These are phyloP conservation scores for Pseudognaphalium luteoalbum DNA, from an alignment of 129 eudicot genomes.

Conservation along the genomic window DNA sequence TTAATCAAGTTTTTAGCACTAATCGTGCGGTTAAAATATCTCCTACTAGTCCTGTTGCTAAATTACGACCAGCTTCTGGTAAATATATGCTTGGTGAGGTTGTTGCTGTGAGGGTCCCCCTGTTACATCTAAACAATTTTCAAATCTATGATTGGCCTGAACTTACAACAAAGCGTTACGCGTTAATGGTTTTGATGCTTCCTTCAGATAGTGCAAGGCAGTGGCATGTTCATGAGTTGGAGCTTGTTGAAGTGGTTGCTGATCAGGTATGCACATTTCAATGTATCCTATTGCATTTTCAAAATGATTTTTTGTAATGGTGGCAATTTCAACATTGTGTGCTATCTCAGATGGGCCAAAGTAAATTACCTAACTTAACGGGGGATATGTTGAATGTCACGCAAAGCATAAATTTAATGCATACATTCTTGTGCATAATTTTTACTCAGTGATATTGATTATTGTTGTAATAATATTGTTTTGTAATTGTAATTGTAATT, in stretches of 20 bases:
- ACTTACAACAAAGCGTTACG: constrained; percentile 81
- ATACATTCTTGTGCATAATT: background rate
- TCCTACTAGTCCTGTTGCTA: constrained; percentile 87
- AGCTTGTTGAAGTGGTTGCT: constrained; percentile 98
- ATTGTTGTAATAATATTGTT: background rate
- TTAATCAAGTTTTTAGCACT: constrained; percentile 82
- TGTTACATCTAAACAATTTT: constrained; percentile 78
- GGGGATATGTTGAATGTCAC: background rate
- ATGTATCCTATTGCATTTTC: background rate
- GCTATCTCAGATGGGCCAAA: background rate
- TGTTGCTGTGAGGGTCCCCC: constrained; percentile 97
- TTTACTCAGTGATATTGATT: background rate
- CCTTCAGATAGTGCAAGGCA: constrained; percentile 96
- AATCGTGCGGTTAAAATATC: constrained; percentile 82
- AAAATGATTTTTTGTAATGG: background rate
- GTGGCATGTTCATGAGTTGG: constrained; percentile 95
- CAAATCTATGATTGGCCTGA: constrained; percentile 96
- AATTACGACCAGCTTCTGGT: constrained; percentile 74
- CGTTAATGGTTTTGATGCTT: constrained; percentile 97
- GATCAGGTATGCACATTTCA: constrained; percentile 68
- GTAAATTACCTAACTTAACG: background rate
- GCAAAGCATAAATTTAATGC: background rate
- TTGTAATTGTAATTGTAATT: background rate
- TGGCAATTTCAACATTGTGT: background rate
- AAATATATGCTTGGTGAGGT: constrained; percentile 92